Conservation (phyloP, 495 filamentous ascomycete genomes). For the Parathielavia appendiculata region DNA sequence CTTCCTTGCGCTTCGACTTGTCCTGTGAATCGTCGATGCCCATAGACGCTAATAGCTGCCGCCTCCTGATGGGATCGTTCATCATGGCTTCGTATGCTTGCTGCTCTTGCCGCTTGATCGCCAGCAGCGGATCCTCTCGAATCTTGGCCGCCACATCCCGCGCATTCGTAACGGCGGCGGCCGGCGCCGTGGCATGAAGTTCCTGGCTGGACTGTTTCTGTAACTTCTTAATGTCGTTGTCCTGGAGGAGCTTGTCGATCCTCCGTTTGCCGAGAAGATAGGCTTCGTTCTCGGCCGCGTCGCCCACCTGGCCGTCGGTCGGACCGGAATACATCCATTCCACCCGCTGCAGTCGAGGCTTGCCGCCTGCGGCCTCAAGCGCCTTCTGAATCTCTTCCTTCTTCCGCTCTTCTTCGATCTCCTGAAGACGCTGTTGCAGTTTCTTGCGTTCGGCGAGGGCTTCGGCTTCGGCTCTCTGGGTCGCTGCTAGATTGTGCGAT, state of each 20-base stretch:
- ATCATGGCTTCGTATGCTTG: slow-evolving; percentile 83
- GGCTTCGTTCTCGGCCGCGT: slow-evolving; percentile 88
- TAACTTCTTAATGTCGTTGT: slow-evolving; percentile 71
- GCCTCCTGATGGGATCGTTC: slow-evolving; percentile 70
- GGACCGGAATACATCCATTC: slow-evolving; percentile 98
- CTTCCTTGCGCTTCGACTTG: slow-evolving; percentile 39
- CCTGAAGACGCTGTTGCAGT: slow-evolving; percentile 76
- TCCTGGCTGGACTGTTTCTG: slow-evolving; percentile 71
- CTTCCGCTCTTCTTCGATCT: slow-evolving; percentile 87
- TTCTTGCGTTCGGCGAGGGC: slow-evolving; percentile 94
- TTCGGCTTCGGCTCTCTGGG: slow-evolving; percentile 61
- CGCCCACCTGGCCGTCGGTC: slow-evolving; percentile 68
- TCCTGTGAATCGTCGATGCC: slow-evolving; percentile 46
- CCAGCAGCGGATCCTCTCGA: slow-evolving; percentile 79
- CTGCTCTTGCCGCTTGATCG: slow-evolving; percentile 89
- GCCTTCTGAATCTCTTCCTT: slow-evolving; percentile 88
- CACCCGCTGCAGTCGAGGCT: slow-evolving; percentile 67
- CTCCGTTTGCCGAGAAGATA: slow-evolving; percentile 89
- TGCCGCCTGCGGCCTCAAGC: slow-evolving; percentile 82
- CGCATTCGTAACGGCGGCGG: slow-evolving; percentile 52
- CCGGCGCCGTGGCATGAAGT: slow-evolving; percentile 54
- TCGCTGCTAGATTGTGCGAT: slow-evolving; percentile 34
- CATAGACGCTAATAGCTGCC: slow-evolving; percentile 61
- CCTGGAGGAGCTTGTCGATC: slow-evolving; percentile 84
- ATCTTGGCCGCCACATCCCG: slow-evolving; percentile 81